Base-by-base conservation (phyloP, 306 rosid genomes). In the Trifolium subterraneum region DNA sequence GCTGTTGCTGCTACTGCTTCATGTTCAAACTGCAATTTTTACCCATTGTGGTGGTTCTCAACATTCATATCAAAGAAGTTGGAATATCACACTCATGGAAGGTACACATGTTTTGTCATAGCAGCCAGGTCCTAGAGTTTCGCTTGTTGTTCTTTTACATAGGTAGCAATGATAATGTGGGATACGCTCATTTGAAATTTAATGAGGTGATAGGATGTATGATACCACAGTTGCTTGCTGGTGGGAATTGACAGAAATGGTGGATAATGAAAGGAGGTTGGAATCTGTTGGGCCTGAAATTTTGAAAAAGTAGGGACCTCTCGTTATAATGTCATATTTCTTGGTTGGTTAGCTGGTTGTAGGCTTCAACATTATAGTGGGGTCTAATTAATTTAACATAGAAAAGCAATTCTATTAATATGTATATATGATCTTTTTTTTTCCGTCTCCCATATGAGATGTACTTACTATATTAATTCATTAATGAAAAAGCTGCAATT, bases 401-500 rank as follows among this genome's bases (percentile, higher is more conserved):
- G 61, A 10, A 44, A 55, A 54, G 59, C 31, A 79, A 70, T 74
- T 68, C 71, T 69, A 65, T 73, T 79, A 80, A 65, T 78, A 70
- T 78, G 81, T 50, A 71, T 58, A 73, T 38, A 70, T 64, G 73
- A 72, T 36, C 45, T 33, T 68, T 54, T 58, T 73, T 58, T 77
- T 15, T 19, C n/a, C n/a, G 11, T 33, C 39, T 55, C 68, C 69
- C 56, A 71, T 56, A 68, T 52, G 75, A 63, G 63, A 68, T 76
- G 78, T 78, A 77, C 61, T 44, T 18, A 33, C 33, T 29, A 29
- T 1, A 74, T 78, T 78, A 72, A 73, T 77, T 81, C 70, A 39
- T 64, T 74, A 39, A 62, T 80, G 33, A 27, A 80, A 80, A 81
- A 65, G n/a, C 25, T 64, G 67, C 80, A 63, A 56, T 73, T 74